phyloP scores from a whole-genome alignment of 768 basidiomycete genomes.

The Rhodocollybia butyracea region DNA sequence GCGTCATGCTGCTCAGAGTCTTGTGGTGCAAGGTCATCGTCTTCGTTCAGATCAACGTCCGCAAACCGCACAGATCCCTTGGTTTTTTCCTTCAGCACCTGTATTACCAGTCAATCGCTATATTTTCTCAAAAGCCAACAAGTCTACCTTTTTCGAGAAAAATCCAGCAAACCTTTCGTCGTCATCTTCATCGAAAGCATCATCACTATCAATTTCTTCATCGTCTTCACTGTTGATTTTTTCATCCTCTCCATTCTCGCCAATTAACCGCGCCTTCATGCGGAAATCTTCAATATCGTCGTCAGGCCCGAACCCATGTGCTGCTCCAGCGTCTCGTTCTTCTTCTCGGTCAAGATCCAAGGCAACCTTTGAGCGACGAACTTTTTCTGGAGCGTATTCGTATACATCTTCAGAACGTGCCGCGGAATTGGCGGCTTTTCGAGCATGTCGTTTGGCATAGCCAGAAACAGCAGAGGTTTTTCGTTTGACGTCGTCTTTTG shows the following conservation, averaged over 20 bases:
- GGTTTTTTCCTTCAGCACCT: constrained; percentile 20
- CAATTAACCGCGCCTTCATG: constrained; percentile 39
- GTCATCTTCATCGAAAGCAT: constrained; percentile 79
- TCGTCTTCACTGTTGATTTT: constrained; percentile 68
- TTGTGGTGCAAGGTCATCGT: constrained; percentile 33
- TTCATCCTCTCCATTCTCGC: constrained; percentile 49
- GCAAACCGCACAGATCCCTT: constrained; percentile 36
- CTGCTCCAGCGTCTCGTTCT: constrained; percentile 34
- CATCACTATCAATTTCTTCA: constrained; percentile 84
- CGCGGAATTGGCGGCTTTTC: constrained; percentile 36
- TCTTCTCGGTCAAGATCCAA: constrained; percentile 61
- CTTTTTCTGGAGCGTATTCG: constrained; percentile 53
- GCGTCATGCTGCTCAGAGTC: constrained; percentile 28
- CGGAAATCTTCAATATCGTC: constrained; percentile 35
- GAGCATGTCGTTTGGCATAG: constrained; percentile 48
- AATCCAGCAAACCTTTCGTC: constrained; percentile 76
- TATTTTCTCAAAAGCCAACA: constrained; percentile 8
- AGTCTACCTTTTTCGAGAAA: constrained; percentile 42
- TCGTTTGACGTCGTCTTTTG: neutral
- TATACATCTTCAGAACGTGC: constrained; percentile 53
- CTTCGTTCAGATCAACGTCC: constrained; percentile 69
- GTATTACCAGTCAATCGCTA: constrained; percentile 15
- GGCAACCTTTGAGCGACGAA: constrained; percentile 48
- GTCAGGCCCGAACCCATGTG: constrained; percentile 37
- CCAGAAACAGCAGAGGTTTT: constrained; percentile 22